A percentile compares a stretch with the other conserved stretches of the same genome.
Evolutionary conservation across 768 basidiomycete species (phyloP).

Genomic region (Xerocomellus dryophilus): DNA sequence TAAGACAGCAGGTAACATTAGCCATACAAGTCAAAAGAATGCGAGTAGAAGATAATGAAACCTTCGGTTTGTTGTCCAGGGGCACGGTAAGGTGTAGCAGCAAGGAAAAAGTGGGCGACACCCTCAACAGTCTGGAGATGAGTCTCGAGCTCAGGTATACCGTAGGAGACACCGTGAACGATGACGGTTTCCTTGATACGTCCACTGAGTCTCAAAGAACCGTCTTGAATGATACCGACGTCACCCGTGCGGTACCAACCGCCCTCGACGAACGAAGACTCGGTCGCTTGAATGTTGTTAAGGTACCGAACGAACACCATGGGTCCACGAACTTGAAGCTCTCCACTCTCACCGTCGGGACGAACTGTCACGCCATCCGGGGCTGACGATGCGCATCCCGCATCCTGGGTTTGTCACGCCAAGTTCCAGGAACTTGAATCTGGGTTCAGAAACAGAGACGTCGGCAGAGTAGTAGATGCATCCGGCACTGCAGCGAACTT

Average conservation of each 20-base stretch:
- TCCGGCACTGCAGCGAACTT: constrained; percentile 27
- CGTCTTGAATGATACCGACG: constrained; percentile 36
- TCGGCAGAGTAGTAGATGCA: constrained; percentile 34
- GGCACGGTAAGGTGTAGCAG: constrained; percentile 37
- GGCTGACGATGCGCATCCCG: constrained; percentile 34
- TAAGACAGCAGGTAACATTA: too few species aligned
- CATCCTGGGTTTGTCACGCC: constrained; percentile 28
- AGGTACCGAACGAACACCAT: constrained; percentile 43
- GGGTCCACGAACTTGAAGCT: constrained; percentile 40
- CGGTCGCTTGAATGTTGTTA: constrained; percentile 45
- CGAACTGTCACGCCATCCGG: constrained; percentile 23
- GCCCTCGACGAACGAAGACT: constrained; percentile 42
- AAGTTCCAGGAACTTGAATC: constrained; percentile 36
- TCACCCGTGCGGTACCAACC: constrained; percentile 62
- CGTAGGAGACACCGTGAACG: constrained; percentile 42
- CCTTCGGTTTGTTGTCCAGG: constrained; percentile 39
- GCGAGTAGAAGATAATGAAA: constrained; percentile 39
- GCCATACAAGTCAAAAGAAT: constrained; percentile 18
- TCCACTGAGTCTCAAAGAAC: constrained; percentile 35
- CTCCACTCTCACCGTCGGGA: constrained; percentile 32
- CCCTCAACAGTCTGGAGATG: constrained; percentile 47
- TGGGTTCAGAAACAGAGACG: constrained; percentile 10
- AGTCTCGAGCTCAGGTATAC: constrained; percentile 36
- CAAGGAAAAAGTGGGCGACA: constrained; percentile 32
- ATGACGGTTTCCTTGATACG: constrained; percentile 42